Evolutionary conservation across 129 eudicot genomes (phyloP).

Genomic region (Artemisia tridentata): DNA sequence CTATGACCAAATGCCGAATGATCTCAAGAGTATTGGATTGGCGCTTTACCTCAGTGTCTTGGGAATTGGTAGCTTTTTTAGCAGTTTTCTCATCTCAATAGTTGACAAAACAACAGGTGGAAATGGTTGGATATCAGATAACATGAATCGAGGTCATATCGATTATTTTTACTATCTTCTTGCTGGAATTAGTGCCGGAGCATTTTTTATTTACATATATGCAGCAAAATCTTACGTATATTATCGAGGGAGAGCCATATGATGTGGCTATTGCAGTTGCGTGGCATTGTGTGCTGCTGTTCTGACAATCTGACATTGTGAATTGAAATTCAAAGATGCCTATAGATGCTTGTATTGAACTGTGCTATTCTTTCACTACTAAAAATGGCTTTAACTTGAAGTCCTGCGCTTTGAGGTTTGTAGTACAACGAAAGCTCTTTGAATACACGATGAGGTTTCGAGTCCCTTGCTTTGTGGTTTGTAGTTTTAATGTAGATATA

Average conservation of each 20-base stretch:
- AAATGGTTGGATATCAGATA: slow-evolving; percentile 49
- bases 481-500: no score
- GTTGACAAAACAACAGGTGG: slow-evolving; percentile 33
- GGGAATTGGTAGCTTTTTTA: slow-evolving; percentile 56
- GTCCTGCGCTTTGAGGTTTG: no score
- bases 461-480: no score
- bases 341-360: no score
- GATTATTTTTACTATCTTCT: slow-evolving; percentile 53
- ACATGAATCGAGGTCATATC: slow-evolving; percentile 53
- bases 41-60: slow-evolving; percentile 45
- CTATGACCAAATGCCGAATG: slow-evolving; percentile 54
- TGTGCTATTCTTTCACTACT: no score
- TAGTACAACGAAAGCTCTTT: no score
- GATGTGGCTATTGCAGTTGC: not conserved
- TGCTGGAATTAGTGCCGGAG: slow-evolving; percentile 41
- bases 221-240: slow-evolving; percentile 42
- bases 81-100: slow-evolving; percentile 52
- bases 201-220: slow-evolving; percentile 30
- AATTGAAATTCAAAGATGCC: not conserved
- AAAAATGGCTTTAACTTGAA: no score
- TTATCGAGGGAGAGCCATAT: slow-evolving; percentile 2
- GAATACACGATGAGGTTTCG: no score
- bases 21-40: slow-evolving; percentile 43
- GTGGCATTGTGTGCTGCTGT: no score
- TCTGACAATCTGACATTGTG: no score